Percentiles rank a stretch among this genome's conserved stretches.
Evolutionary conservation across 2,329 filamentous ascomycete genomes (phyloP).

Genomic region (Hortaea sp.): DNA sequence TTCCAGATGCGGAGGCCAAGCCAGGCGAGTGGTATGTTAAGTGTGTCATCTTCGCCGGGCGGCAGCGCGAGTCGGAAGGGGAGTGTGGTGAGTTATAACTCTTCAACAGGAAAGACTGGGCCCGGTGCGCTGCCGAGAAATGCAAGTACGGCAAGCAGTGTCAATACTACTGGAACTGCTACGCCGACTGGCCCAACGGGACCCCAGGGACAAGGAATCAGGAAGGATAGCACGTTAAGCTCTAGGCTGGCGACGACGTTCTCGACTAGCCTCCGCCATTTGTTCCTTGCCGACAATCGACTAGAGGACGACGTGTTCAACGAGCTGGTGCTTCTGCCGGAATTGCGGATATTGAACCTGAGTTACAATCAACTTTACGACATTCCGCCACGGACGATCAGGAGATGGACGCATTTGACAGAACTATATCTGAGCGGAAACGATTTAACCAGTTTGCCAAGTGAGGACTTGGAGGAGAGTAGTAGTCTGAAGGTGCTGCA

Average conservation of each 20-base stretch:
- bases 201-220: slow-evolving; percentile 19
- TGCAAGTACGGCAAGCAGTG: background rate
- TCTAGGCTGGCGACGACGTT: slow-evolving; percentile 77
- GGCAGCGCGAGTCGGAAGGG: slow-evolving; percentile 52
- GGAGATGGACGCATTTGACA: slow-evolving; percentile 78
- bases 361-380: slow-evolving; percentile 94
- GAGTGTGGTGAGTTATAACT: slow-evolving; percentile 51
- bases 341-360: slow-evolving; percentile 80
- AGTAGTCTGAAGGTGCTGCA: slow-evolving; percentile 81
- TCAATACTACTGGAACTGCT: slow-evolving; percentile 57
- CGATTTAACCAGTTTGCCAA: slow-evolving; percentile 79
- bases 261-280: slow-evolving; percentile 69
- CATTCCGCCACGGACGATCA: slow-evolving; percentile 78
- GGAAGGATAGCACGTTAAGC: slow-evolving; percentile 86
- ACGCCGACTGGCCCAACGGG: slow-evolving; percentile 46
- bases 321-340: slow-evolving; percentile 69
- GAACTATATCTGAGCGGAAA: slow-evolving; percentile 95
- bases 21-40: slow-evolving; percentile 66
- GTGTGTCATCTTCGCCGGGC: slow-evolving; percentile 37
- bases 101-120: background rate
- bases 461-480: slow-evolving; percentile 86
- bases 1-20: slow-evolving; percentile 65
- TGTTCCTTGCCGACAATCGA: slow-evolving; percentile 88
- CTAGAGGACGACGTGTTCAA: slow-evolving; percentile 93
- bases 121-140: background rate